A percentile compares a stretch with the other conserved stretches of the same genome.
Evolutionary conservation across 331 rosid genomes (phyloP).

Genomic region (Cydonia oblonga): DNA sequence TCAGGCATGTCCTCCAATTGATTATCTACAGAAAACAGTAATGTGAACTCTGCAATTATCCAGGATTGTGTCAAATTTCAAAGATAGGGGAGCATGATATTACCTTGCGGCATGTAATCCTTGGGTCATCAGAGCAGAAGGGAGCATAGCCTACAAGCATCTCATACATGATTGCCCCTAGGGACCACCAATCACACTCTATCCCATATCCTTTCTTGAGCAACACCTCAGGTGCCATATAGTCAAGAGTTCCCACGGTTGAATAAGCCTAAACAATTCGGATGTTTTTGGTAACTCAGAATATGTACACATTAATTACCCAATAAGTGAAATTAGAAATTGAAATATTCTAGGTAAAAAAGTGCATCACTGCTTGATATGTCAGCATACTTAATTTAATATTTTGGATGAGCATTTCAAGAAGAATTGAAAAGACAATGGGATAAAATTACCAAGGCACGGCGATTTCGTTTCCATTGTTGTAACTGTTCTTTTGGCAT

Average conservation of each 20-base stretch:
- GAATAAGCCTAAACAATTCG: constrained; percentile 66
- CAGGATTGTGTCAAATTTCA: constrained; percentile 4
- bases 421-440: not conserved
- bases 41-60: constrained; percentile 3
- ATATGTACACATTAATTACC: not conserved
- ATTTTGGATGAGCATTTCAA: not conserved
- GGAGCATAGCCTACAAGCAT: constrained; percentile 98
- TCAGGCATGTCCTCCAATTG: constrained; percentile 92
- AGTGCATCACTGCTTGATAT: not conserved
- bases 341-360: not conserved
- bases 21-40: constrained; percentile 49
- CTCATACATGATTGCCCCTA: constrained; percentile 98
- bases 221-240: constrained; percentile 98
- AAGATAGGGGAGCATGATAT: constrained; percentile 5
- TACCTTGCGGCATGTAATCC: constrained; percentile 98
- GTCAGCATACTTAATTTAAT: not conserved
- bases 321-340: not conserved
- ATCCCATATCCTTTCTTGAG: constrained; percentile 97
- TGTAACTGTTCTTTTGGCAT: constrained; percentile 93
- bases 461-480: constrained; percentile 97
- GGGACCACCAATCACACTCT: constrained; percentile 99
- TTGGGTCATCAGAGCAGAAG: constrained; percentile 97
- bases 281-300: not conserved
- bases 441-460: constrained; percentile 62
- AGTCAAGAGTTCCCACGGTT: constrained; percentile 98